Evolutionary conservation across 441 rosid species (phyloP).

Genomic region (Jatropha multifida): DNA sequence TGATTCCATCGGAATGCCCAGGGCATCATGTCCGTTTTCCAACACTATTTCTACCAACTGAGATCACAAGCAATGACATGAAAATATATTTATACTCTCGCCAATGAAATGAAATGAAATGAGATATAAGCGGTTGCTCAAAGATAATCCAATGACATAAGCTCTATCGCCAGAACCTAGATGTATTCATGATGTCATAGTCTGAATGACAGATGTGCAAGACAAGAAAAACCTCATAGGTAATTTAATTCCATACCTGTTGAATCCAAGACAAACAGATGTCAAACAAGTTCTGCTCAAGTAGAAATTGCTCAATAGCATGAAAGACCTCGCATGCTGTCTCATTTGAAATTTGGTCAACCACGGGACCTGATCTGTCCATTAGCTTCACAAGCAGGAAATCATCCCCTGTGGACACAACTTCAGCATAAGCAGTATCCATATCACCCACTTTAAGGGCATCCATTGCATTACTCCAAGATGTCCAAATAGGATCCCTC

Average conservation of each 20-base stretch:
- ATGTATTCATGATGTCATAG: no score
- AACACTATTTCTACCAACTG: conserved; percentile 78
- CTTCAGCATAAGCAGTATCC: conserved; percentile 90
- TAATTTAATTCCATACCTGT: conserved; percentile 49
- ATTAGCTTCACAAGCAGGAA: conserved; percentile 86
- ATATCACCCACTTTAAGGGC: conserved; percentile 82
- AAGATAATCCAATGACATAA: neutral
- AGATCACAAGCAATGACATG: conserved; percentile 5
- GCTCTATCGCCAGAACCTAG: neutral
- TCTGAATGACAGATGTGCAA: neutral
- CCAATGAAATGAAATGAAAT: neutral
- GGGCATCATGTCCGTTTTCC: conserved; percentile 74
- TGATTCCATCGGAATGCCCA: conserved; percentile 75
- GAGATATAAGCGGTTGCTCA: neutral
- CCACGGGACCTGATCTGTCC: conserved; percentile 89
- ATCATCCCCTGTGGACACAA: conserved; percentile 77
- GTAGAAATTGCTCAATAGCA: conserved; percentile 74
- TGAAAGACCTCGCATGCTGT: conserved; percentile 69
- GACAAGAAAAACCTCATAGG: neutral
- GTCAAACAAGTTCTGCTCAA: conserved; percentile 77
- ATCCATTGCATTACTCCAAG: conserved; percentile 96
- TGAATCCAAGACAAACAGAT: conserved; percentile 92
- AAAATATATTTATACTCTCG: neutral
- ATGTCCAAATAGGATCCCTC: conserved; percentile 78
- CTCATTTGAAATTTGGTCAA: conserved; percentile 87